Evolutionary conservation across 352 stramenopile species (phyloP), one percentile per base, ranked within the genome.

Genomic region (Pythium plurisporium): DNA sequence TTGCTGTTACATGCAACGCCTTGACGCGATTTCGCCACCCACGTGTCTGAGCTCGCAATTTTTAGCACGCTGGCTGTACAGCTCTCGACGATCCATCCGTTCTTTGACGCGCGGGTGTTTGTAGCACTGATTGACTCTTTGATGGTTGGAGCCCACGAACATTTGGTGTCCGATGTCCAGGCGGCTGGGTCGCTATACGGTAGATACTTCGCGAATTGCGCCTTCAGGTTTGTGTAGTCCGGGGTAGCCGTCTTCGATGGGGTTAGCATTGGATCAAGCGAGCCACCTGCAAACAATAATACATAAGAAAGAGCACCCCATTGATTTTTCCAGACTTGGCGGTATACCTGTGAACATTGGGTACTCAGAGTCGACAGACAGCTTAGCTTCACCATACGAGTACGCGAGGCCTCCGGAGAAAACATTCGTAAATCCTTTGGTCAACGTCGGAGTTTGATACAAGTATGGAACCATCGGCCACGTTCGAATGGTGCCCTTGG

Each of bases 351-450:
- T 90, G 41, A 94, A 91, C 76, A 94, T 90, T 1, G 84, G 84
- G 48, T 89, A 94, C 27, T 79, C 62, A 12, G 85, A 90, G 44
- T 79, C 80, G 17, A 49, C 62, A 8, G 67, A 62, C 36, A 95
- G 67, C 48, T 89, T 92, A 5, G 85, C 85, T 79, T 95, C 71
- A 56, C 85, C 85, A 56, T 88, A 95, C 42, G 85, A 93, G 50
- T 95, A 95, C 25, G 83, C 85, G 31, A 91, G 55, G 50, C 85
- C 85, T 42, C 85, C 85, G 5, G 85, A 95, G 64, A 81, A 95
- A 31, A 95, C 80, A 20, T 88, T 77, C 1, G 75, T 72, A 53
- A 94, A 89, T 17, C 80, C 62, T 29, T 91, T 56, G 1, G 85
- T 91, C 25, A 79, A 70, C 0, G 64, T 70, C 11, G 81, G 80